Percentiles rank a stretch among this genome's conserved stretches.
phyloP scores from a whole-genome alignment of 768 basidiomycete genomes.

The Suillus variegatus region DNA sequence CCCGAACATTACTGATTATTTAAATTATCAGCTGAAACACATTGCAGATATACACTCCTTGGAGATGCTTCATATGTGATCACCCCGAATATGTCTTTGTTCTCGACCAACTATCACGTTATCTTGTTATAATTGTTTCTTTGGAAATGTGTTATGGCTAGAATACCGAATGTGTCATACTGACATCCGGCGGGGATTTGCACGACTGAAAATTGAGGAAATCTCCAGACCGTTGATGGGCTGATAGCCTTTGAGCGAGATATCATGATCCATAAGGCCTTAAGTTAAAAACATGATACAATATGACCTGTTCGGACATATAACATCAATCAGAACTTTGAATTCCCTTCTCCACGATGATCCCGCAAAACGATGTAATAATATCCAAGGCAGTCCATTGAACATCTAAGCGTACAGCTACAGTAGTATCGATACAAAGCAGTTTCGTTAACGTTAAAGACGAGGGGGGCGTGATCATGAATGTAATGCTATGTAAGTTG shows the following conservation, averaged over 20 bases:
- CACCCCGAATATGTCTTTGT: not conserved
- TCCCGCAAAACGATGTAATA: not conserved
- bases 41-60: not conserved
- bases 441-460: conserved; percentile 6
- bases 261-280: not conserved
- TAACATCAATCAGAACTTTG: not conserved
- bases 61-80: not conserved
- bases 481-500: not conserved
- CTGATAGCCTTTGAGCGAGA: not conserved
- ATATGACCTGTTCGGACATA: not conserved
- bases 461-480: not conserved
- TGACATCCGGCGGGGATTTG: not conserved
- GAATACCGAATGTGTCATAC: not conserved
- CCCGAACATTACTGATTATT: not conserved
- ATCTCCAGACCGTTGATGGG: not conserved
- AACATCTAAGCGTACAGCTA: conserved; percentile 10
- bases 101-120: not conserved
- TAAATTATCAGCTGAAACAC: not conserved
- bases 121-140: too few relatives aligned
- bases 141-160: not conserved
- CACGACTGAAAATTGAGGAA: not conserved
- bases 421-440: conserved; percentile 15
- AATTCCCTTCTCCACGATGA: not conserved
- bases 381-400: not conserved
- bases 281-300: not conserved